Conservation (phyloP, 495 filamentous ascomycete species). For the Bathelium albidoporum region DNA sequence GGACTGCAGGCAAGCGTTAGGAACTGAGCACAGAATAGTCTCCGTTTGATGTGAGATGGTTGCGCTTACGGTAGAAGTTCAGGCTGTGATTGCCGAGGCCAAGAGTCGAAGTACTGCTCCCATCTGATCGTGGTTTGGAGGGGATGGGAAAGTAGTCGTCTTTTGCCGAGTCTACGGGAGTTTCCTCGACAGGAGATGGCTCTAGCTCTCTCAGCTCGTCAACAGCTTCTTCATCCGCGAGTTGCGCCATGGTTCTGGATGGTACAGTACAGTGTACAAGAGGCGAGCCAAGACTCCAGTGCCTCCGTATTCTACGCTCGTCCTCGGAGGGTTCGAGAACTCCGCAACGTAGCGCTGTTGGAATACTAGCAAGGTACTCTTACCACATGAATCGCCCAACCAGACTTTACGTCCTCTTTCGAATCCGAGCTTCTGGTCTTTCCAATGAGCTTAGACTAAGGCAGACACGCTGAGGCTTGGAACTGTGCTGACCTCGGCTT, state of each 20-base stretch:
- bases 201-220: constrained; percentile 68
- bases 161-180: constrained; percentile 38
- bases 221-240: constrained; percentile 15
- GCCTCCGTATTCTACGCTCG: background rate
- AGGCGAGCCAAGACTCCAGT: no score
- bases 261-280: no score
- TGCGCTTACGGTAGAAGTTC: constrained; percentile 24
- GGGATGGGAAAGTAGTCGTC: constrained; percentile 46
- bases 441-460: no score
- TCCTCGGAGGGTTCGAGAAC: background rate
- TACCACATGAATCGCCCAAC: no score
- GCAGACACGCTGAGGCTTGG: no score
- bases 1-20: constrained; percentile 44
- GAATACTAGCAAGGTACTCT: no score
- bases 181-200: constrained; percentile 67
- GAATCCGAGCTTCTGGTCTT: no score
- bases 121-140: constrained; percentile 7
- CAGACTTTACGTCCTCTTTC: no score
- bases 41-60: background rate
- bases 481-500: no score
- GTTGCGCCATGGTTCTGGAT: background rate
- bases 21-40: background rate
- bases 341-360: background rate
- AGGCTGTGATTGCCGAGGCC: constrained; percentile 28
- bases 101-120: constrained; percentile 23